Evolutionary conservation across 2,329 filamentous ascomycete species (phyloP).

Genomic region (Xylariaceae sp.): DNA sequence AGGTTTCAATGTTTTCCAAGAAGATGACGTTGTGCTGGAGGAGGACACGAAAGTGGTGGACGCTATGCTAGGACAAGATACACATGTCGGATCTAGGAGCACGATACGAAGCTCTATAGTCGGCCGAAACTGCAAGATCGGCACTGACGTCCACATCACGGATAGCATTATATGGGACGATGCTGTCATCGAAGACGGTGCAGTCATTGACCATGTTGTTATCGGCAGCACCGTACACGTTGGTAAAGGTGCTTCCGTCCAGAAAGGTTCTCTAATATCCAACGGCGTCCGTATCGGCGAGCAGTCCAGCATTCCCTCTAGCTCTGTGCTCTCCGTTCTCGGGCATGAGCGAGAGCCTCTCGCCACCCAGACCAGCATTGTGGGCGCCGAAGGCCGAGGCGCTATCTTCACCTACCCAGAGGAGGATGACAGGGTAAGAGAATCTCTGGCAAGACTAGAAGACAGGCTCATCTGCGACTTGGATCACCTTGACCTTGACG

Average conservation of each 20-base stretch:
- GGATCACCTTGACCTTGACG: slow-evolving; percentile 47
- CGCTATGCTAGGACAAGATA: slow-evolving; percentile 71
- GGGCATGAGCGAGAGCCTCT: slow-evolving; percentile 34
- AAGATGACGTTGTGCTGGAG: slow-evolving; percentile 69
- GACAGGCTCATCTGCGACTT: slow-evolving; percentile 51
- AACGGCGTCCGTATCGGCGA: slow-evolving; percentile 70
- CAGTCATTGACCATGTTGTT: slow-evolving; percentile 65
- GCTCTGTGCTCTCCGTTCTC: slow-evolving; percentile 35
- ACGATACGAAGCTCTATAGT: slow-evolving; percentile 71
- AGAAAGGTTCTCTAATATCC: slow-evolving; percentile 71
- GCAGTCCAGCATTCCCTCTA: slow-evolving; percentile 41
- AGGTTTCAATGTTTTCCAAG: slow-evolving; percentile 68
- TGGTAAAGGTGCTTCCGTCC: slow-evolving; percentile 64
- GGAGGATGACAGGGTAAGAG: slow-evolving; percentile 44
- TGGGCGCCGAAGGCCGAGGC: slow-evolving; percentile 48
- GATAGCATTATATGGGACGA: slow-evolving; percentile 87
- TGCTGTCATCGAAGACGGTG: slow-evolving; percentile 68
- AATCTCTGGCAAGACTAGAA: slow-evolving; percentile 48
- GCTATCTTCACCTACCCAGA: slow-evolving; percentile 42
- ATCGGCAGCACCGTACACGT: slow-evolving; percentile 68
- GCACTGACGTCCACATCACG: slow-evolving; percentile 72
- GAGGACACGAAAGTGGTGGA: slow-evolving; percentile 65
- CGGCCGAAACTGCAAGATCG: slow-evolving; percentile 80
- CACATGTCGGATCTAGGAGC: slow-evolving; percentile 67
- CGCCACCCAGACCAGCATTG: slow-evolving; percentile 38